phyloP scores from a whole-genome alignment of 2,329 filamentous ascomycete species.

The Pseudogymnoascus sp. region DNA sequence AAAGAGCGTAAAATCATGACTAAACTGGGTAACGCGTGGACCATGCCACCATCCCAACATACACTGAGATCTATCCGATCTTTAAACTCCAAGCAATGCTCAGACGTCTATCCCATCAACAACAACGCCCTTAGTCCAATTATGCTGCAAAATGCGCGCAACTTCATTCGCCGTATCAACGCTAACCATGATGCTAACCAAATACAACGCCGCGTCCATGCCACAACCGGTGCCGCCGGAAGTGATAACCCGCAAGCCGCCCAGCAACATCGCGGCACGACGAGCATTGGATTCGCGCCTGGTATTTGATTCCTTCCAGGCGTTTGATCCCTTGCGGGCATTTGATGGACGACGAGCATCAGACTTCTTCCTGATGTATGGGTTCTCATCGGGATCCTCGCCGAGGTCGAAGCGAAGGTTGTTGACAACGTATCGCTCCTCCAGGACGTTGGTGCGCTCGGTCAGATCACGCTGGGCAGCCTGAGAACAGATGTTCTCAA shows the following conservation, averaged over 20 bases:
- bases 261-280: constrained; percentile 52
- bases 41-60: constrained; percentile 2
- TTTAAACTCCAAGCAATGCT: constrained; percentile 15
- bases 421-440: constrained; percentile 83
- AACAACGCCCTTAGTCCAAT: constrained; percentile 77
- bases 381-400: constrained; percentile 72
- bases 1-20: background rate
- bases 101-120: constrained; percentile 81
- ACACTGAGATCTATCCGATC: constrained; percentile 5
- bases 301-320: constrained; percentile 63
- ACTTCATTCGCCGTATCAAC: constrained; percentile 69
- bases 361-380: constrained; percentile 70
- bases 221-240: constrained; percentile 70
- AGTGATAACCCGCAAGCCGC: constrained; percentile 65
- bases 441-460: constrained; percentile 74
- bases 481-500: constrained; percentile 75
- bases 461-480: constrained; percentile 59
- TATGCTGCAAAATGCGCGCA: constrained; percentile 68
- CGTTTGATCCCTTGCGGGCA: constrained; percentile 75
- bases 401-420: constrained; percentile 78
- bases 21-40: constrained; percentile 2
- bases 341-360: constrained; percentile 55
- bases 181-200: constrained; percentile 74
- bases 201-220: constrained; percentile 75
- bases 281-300: constrained; percentile 68